Evolutionary conservation across 1,139 yeast genomes (phyloP).

Genomic region (Chernovozyma sophiae-reginae): DNA sequence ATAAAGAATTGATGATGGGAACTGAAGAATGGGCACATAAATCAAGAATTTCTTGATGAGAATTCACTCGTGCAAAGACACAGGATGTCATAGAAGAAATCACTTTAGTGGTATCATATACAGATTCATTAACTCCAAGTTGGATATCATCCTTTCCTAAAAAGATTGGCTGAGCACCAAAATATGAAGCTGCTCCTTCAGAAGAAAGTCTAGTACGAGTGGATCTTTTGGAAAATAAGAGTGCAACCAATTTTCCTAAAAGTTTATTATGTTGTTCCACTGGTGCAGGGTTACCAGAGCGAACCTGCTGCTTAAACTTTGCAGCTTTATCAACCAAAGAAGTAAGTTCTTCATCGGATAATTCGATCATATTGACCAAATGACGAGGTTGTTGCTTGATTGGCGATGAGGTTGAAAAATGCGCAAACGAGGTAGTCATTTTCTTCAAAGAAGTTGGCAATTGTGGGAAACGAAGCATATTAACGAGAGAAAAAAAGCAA

Average conservation of each 20-base stretch:
- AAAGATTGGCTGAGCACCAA: constrained; percentile 96
- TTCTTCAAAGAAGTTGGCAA: constrained; percentile 8
- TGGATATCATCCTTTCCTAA: constrained; percentile 95
- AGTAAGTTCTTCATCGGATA: constrained; percentile 64
- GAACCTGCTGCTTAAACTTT: constrained; percentile 53
- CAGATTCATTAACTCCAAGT: constrained; percentile 87
- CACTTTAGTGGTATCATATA: constrained; percentile 83
- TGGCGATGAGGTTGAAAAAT: constrained; percentile 6
- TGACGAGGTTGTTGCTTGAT: constrained; percentile 46
- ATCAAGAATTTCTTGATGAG: constrained; percentile 76
- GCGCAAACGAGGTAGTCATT: constrained; percentile 9
- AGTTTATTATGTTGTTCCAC: constrained; percentile 52
- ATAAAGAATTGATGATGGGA: constrained; percentile 88
- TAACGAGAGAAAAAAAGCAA: not conserved
- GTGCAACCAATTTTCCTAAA: constrained; percentile 76
- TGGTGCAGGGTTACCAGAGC: constrained; percentile 44
- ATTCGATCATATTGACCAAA: constrained; percentile 72
- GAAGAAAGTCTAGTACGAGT: constrained; percentile 92
- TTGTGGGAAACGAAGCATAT: not conserved
- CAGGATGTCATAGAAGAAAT: constrained; percentile 94
- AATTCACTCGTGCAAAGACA: constrained; percentile 90
- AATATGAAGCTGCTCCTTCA: constrained; percentile 90
- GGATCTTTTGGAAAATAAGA: constrained; percentile 84
- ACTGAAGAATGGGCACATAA: constrained; percentile 73
- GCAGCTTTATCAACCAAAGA: constrained; percentile 67